These are phyloP conservation scores for Linnemannia schmuckeri DNA, from an alignment of 192 early-diverging fungal genomes.

Conservation along the genomic window DNA sequence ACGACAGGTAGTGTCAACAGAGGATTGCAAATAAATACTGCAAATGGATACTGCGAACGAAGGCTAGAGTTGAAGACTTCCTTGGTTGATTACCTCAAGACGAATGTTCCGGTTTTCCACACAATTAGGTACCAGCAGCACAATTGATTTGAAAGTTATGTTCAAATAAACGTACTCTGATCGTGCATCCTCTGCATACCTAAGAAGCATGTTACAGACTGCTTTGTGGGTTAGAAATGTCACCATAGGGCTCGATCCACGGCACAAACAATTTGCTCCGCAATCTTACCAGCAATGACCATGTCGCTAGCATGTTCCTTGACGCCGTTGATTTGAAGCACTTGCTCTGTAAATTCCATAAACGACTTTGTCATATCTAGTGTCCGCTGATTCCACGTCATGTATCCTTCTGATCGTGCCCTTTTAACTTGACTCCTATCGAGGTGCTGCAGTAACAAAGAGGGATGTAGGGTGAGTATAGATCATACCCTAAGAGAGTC, in stretches of 20 bases:
- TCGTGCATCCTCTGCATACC: slow-evolving; percentile 21
- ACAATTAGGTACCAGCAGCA: slow-evolving; percentile 20
- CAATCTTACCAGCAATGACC: slow-evolving; percentile 19
- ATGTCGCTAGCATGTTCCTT: slow-evolving; percentile 15
- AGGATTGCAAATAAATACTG: not conserved
- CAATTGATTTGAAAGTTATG: slow-evolving; percentile 19
- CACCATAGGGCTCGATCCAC: too few relatives aligned
- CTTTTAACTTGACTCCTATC: slow-evolving; percentile 32
- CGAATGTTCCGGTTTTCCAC: slow-evolving; percentile 10
- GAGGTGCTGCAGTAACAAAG: slow-evolving; percentile 17
- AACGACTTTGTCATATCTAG: slow-evolving; percentile 25
- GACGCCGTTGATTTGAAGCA: slow-evolving; percentile 15
- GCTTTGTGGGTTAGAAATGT: not conserved
- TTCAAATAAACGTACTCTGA: slow-evolving; percentile 32
- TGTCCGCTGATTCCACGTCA: slow-evolving; percentile 26
- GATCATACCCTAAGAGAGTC: not conserved
- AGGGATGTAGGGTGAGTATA: not conserved
- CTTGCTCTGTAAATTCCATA: slow-evolving; percentile 24
- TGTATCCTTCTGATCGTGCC: slow-evolving; percentile 29
- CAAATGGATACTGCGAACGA: not conserved
- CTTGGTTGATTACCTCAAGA: slow-evolving; percentile 16
- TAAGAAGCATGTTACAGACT: slow-evolving; percentile 46
- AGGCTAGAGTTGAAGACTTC: not conserved
- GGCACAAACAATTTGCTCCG: slow-evolving; percentile 19
- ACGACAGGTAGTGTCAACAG: not conserved